phyloP scores from a whole-genome alignment of 202 grass and related monocot genomes.

The Zizania palustris region DNA sequence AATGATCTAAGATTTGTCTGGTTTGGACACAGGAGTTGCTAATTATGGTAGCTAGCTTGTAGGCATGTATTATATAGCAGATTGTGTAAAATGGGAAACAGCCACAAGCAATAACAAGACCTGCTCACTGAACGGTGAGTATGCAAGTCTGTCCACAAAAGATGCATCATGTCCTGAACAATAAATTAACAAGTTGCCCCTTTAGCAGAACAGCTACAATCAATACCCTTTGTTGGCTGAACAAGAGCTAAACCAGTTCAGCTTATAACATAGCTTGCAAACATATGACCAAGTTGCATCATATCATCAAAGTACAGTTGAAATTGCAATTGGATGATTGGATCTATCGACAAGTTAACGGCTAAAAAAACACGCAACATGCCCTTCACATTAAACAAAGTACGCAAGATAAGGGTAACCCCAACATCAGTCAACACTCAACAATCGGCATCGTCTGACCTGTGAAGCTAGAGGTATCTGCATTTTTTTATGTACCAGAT shows the following conservation, averaged over 20 bases:
- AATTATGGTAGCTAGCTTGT: background rate
- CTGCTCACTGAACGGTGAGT: background rate
- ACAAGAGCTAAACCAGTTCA: slow-evolving; percentile 6
- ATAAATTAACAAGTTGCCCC: slow-evolving; percentile 22
- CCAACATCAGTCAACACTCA: slow-evolving; percentile 32
- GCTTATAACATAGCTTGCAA: slow-evolving; percentile 16
- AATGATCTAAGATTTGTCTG: slow-evolving; percentile 2
- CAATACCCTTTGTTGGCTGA: slow-evolving; percentile 9
- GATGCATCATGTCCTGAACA: slow-evolving; percentile 10
- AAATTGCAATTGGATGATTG: slow-evolving; percentile 14
- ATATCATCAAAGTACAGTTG: background rate
- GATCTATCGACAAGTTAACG: background rate
- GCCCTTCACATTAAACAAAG: background rate
- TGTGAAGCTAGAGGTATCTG: background rate
- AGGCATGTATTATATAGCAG: background rate
- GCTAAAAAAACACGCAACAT: slow-evolving; percentile 9
- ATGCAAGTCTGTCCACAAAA: slow-evolving; percentile 19
- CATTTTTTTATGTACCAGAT: slow-evolving; percentile 30
- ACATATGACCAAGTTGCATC: slow-evolving; percentile 9
- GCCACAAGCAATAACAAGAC: slow-evolving; percentile 6
- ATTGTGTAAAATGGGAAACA: slow-evolving; percentile 5
- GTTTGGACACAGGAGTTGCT: slow-evolving; percentile 1
- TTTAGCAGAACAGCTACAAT: slow-evolving; percentile 9
- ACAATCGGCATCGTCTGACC: slow-evolving; percentile 19
- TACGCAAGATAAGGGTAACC: background rate